These are phyloP conservation scores for Pythium periplocum DNA, from an alignment of 352 stramenopile genomes.

Conservation along the genomic window DNA sequence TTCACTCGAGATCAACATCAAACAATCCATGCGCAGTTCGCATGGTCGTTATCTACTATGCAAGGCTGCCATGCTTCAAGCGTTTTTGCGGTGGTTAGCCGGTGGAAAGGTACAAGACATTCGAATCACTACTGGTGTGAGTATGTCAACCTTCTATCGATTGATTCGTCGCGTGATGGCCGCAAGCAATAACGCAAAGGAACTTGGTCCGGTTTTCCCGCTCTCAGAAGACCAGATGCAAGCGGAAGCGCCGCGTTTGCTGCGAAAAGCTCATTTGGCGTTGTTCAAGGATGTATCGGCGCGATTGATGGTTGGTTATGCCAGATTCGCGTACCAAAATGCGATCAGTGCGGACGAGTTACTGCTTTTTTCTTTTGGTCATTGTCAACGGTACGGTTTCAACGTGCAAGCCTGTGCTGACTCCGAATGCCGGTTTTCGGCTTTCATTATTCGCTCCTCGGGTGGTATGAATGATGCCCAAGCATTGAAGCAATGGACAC, in stretches of 20 bases:
- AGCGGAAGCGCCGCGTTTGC: conserved; percentile 1
- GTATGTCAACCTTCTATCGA: background rate
- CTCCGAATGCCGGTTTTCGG: background rate
- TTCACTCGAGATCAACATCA: background rate
- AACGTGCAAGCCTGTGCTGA: conserved; percentile 3
- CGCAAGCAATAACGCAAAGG: conserved; percentile 4
- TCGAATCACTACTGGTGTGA: conserved; percentile 5
- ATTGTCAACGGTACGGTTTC: conserved; percentile 11
- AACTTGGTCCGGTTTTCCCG: conserved; percentile 2
- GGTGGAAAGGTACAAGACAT: conserved; percentile 15
- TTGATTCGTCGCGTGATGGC: conserved; percentile 2
- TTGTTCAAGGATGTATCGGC: conserved; percentile 6
- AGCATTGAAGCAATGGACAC: background rate
- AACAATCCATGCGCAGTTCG: background rate
- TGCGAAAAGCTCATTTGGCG: background rate
- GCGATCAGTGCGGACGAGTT: conserved; percentile 2
- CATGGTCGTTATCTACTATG: background rate
- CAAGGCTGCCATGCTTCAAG: conserved; percentile 1
- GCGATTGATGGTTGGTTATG: conserved; percentile 14
- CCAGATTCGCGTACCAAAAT: conserved; percentile 4
- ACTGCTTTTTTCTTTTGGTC: conserved; percentile 7
- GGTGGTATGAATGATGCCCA: conserved; percentile 4
- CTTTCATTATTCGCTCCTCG: background rate
- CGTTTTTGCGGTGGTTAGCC: conserved; percentile 4
- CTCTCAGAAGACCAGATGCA: background rate